Percentiles rank a stretch among this genome's conserved stretches.
phyloP scores from a whole-genome alignment of 192 early-diverging fungal species.

The Coemansia sp. region DNA sequence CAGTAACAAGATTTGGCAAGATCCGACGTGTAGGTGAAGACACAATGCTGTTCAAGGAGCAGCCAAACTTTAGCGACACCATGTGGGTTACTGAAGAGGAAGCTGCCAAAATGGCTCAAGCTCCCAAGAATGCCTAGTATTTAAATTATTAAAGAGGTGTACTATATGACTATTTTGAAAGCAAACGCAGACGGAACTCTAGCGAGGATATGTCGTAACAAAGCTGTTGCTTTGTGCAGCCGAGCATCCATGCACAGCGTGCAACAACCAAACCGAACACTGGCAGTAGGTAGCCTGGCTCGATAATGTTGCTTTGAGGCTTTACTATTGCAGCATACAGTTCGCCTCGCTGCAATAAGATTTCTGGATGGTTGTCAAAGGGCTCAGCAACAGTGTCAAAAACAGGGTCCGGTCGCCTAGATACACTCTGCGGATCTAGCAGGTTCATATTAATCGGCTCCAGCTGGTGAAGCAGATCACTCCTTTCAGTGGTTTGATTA shows the following conservation, averaged over 20 bases:
- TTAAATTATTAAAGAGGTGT: background rate
- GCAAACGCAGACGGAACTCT: constrained; percentile 1
- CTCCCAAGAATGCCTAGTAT: constrained; percentile 1
- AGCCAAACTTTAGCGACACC: constrained; percentile 48
- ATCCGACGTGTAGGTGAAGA: constrained; percentile 59
- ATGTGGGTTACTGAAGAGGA: constrained; percentile 53
- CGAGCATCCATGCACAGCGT: constrained; percentile 39
- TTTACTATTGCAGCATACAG: constrained; percentile 1
- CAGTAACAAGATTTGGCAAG: constrained; percentile 54
- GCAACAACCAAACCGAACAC: constrained; percentile 32
- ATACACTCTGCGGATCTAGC: too few relatives aligned
- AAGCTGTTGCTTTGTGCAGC: constrained; percentile 19
- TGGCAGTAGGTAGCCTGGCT: constrained; percentile 34
- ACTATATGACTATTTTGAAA: background rate
- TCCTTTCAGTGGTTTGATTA: too few relatives aligned
- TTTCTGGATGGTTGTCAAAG: constrained; percentile 25
- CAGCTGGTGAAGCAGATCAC: background rate
- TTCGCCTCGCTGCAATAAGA: constrained; percentile 32
- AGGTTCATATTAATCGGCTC: background rate
- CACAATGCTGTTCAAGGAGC: constrained; percentile 45
- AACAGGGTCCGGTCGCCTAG: background rate
- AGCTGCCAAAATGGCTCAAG: constrained; percentile 10
- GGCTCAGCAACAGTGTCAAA: constrained; percentile 17
- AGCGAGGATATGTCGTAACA: background rate
- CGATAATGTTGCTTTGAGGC: background rate